phyloP scores from a whole-genome alignment of 2,329 filamentous ascomycete genomes.

The Gaeumannomyces sp. region DNA sequence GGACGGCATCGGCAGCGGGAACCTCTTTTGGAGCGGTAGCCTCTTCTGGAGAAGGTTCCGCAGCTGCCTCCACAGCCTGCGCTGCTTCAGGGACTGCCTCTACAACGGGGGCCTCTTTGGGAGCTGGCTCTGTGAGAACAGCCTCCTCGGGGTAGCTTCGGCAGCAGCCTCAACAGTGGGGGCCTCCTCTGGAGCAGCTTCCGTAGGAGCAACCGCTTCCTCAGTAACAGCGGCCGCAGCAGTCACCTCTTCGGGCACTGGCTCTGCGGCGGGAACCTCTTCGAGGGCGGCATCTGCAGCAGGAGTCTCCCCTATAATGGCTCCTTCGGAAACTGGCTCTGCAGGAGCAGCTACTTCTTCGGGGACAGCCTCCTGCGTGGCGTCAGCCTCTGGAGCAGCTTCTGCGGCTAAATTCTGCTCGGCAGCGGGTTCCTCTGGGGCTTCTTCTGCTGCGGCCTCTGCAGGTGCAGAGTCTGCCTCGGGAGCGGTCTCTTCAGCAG shows the following conservation, averaged over 20 bases:
- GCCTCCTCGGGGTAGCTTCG: neutral
- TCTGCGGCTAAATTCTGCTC: conserved; percentile 15
- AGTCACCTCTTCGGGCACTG: conserved; percentile 6
- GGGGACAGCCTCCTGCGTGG: neutral
- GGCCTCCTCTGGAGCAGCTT: neutral
- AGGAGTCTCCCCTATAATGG: neutral
- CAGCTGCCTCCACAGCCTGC: no score
- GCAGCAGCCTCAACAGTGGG: neutral
- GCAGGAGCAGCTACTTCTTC: neutral
- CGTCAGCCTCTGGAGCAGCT: neutral
- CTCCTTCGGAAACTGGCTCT: neutral
- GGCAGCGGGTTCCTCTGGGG: neutral
- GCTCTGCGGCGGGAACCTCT: conserved; percentile 4
- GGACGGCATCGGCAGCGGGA: neutral
- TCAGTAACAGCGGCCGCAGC: neutral
- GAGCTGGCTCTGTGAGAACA: neutral
- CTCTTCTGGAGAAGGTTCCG: conserved; percentile 8
- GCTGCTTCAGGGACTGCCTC: neutral
- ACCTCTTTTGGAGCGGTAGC: neutral
- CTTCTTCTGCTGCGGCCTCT: neutral
- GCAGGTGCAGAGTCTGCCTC: neutral
- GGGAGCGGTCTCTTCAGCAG: neutral
- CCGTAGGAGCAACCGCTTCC: conserved; percentile 2
- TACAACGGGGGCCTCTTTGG: neutral
- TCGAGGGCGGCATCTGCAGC: conserved; percentile 11